These are phyloP conservation scores for Ettlia oleoabundans DNA, from an alignment of 139 green algal genomes.

Conservation along the genomic window DNA sequence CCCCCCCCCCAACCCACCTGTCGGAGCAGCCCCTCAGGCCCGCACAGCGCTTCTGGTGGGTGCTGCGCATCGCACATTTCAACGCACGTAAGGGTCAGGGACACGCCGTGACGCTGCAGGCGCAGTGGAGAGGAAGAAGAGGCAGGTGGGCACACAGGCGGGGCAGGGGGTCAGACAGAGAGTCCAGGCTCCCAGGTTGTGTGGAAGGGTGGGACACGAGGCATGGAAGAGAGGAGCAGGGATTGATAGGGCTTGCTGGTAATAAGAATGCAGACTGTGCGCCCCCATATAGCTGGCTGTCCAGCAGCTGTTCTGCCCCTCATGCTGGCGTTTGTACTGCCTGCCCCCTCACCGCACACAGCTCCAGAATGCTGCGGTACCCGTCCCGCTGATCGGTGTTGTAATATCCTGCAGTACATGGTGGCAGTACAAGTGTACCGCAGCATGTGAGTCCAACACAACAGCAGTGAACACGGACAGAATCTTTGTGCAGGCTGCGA, in stretches of 20 bases:
- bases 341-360: slow-evolving; percentile 58
- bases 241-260: background rate
- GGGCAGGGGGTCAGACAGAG: background rate
- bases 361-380: slow-evolving; percentile 77
- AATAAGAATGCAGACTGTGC: no score
- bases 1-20: slow-evolving; percentile 24
- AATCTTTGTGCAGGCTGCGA: no score
- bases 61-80: slow-evolving; percentile 98
- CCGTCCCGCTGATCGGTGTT: slow-evolving; percentile 85
- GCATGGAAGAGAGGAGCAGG: slow-evolving; percentile 51
- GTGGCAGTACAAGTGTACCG: no score
- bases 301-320: background rate
- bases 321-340: background rate
- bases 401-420: slow-evolving; percentile 81
- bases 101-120: slow-evolving; percentile 61
- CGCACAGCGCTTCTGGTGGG: slow-evolving; percentile 81
- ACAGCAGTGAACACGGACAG: no score
- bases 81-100: slow-evolving; percentile 96
- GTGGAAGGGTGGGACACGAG: slow-evolving; percentile 86
- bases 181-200: no score
- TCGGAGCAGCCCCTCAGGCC: slow-evolving; percentile 88
- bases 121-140: background rate
- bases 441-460: no score
- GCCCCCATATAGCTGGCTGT: background rate
- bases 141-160: background rate